Evolutionary conservation across 805 yeast species (phyloP).

Genomic region (Millerago galiae): DNA sequence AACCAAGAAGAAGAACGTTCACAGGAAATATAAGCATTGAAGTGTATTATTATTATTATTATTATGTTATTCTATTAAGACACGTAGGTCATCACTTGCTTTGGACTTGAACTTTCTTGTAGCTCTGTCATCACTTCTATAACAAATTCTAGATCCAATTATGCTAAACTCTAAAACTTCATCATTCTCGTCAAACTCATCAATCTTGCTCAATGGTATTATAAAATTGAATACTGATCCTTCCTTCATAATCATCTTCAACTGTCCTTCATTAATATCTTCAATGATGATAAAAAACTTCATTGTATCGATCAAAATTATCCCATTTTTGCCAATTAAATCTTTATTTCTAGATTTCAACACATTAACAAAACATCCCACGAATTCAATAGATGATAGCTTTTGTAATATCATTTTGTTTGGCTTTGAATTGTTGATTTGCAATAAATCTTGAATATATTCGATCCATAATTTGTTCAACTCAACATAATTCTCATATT

Average conservation of each 20-base stretch:
- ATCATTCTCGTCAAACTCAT: conserved; percentile 18
- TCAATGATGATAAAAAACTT: conserved; percentile 60
- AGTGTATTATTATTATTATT: no score
- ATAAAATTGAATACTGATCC: conserved; percentile 57
- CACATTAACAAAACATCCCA: conserved; percentile 66
- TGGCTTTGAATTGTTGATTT: conserved; percentile 7
- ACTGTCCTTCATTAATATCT: conserved; percentile 9
- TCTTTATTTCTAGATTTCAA: conserved; percentile 48
- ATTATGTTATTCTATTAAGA: neutral
- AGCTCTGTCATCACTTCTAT: conserved; percentile 74
- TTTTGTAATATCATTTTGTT: conserved; percentile 39
- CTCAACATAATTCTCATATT: conserved; percentile 41
- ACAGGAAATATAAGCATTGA: neutral
- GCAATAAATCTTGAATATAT: conserved; percentile 53
- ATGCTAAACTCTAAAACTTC: conserved; percentile 52
- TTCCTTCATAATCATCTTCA: conserved; percentile 60
- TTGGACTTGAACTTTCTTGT: conserved; percentile 81
- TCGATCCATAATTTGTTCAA: conserved; percentile 68
- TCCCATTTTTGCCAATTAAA: conserved; percentile 60
- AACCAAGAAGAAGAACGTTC: conserved; percentile 10
- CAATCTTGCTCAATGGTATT: conserved; percentile 26
- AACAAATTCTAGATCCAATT: conserved; percentile 72
- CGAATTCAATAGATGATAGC: conserved; percentile 71
- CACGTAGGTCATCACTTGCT: conserved; percentile 50
- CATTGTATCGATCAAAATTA: conserved; percentile 81